phyloP scores from a whole-genome alignment of 306 rosid species.

The Cucurbita pepo region DNA sequence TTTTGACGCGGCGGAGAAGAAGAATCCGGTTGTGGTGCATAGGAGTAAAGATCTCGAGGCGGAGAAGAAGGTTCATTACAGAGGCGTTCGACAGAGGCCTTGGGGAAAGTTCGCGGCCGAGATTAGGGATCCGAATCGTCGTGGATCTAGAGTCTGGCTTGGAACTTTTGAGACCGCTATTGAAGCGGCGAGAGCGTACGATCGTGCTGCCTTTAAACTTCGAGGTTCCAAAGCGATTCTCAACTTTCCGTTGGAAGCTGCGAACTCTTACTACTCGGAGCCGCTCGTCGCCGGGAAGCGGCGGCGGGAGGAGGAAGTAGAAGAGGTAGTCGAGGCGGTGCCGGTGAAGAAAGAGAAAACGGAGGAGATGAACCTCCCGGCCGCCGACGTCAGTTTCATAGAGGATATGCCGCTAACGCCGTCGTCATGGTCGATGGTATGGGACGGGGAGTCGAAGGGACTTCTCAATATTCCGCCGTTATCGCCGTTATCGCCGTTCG shows the following conservation, averaged over 20 bases:
- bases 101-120: conserved; percentile 73
- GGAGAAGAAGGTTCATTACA: conserved; percentile 14
- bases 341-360: conserved; percentile 33
- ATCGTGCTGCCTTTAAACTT: conserved; percentile 47
- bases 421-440: conserved; percentile 49
- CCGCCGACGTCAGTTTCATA: neutral
- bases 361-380: conserved; percentile 12
- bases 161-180: conserved; percentile 61
- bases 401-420: conserved; percentile 67
- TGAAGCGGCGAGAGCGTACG: conserved; percentile 63
- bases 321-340: conserved; percentile 5
- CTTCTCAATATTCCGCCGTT: conserved; percentile 45
- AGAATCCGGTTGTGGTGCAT: neutral
- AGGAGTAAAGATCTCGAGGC: neutral
- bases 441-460: conserved; percentile 52
- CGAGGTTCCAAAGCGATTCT: conserved; percentile 58
- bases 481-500: conserved; percentile 59
- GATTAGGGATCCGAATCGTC: conserved; percentile 55
- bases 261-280: neutral
- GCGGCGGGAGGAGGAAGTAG: conserved; percentile 16
- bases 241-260: conserved; percentile 41
- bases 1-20: conserved; percentile 10
- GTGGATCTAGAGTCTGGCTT: conserved; percentile 56
- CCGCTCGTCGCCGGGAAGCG: conserved; percentile 16
- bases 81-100: conserved; percentile 63